These are phyloP conservation scores for Annulohypoxylon maeteangense DNA, from an alignment of 495 filamentous ascomycete genomes.

Conservation along the genomic window DNA sequence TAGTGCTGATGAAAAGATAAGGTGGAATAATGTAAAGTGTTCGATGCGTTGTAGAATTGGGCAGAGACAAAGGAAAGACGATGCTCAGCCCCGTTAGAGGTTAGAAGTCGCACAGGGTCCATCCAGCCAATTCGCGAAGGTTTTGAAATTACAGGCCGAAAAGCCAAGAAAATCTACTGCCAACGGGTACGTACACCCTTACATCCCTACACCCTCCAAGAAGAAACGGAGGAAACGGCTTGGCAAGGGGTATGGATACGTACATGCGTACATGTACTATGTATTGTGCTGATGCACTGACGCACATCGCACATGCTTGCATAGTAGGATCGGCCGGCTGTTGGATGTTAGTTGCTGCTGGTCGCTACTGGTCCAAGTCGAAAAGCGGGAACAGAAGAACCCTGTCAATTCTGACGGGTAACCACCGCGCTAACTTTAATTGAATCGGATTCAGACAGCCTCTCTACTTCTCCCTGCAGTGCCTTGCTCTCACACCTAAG, in stretches of 20 bases:
- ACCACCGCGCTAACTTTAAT: background rate
- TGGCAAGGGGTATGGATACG: conserved; percentile 4
- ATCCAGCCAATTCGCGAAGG: conserved; percentile 23
- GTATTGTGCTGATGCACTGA: conserved; percentile 12
- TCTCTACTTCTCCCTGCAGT: background rate
- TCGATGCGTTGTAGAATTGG: conserved; percentile 4
- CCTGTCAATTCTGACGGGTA: background rate
- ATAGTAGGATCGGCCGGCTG: background rate
- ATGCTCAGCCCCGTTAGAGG: conserved; percentile 36
- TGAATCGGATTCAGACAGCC: conserved; percentile 1
- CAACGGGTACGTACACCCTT: conserved; percentile 7
- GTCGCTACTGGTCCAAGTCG: background rate
- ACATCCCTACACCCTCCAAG: background rate
- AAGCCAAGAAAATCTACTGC: background rate
- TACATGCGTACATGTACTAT: too few species aligned
- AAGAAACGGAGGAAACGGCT: conserved; percentile 5
- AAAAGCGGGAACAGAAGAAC: background rate
- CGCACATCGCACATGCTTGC: conserved; percentile 6
- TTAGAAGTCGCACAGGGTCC: conserved; percentile 15
- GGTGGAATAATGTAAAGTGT: background rate
- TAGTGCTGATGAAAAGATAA: conserved; percentile 19
- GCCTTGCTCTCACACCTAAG: background rate
- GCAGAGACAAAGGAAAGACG: conserved; percentile 9
- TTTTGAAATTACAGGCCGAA: conserved; percentile 42
- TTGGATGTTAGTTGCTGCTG: background rate